Conservation (phyloP, 148 eudicot genomes). For the Rhododendron henanense region DNA sequence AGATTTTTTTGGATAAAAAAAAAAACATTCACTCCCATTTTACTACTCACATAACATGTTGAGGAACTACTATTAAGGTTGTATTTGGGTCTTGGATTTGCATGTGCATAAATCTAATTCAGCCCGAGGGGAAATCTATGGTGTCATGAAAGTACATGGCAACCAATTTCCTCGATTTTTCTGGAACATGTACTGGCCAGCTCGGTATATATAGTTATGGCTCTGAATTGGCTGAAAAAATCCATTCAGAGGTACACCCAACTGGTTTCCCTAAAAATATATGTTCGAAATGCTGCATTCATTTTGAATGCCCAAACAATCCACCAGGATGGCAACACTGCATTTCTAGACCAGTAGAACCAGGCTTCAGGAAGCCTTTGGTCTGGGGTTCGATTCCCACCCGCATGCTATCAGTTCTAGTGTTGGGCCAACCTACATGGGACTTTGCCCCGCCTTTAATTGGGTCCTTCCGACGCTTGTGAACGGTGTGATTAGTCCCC, state of each 20-base stretch:
- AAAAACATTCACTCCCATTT: not conserved
- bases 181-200: not conserved
- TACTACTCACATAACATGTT: not conserved
- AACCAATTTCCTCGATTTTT: not conserved
- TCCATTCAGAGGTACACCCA: not conserved
- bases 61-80: not conserved
- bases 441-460: not conserved
- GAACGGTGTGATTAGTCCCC: not conserved
- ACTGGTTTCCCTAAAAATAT: not conserved
- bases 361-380: not conserved
- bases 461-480: not conserved
- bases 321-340: not conserved
- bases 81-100: not conserved
- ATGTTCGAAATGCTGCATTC: not conserved
- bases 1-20: not conserved
- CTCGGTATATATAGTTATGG: not conserved
- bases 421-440: not conserved
- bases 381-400: not conserved
- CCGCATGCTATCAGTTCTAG: not conserved
- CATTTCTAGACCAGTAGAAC: not conserved
- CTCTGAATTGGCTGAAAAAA: not conserved
- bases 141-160: not conserved
- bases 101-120: not conserved
- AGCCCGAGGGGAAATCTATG: not conserved
- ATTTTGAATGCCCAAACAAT: not conserved